A percentile compares a stretch with the other conserved stretches of the same genome.
These are phyloP conservation scores for Moesziomyces globuligerus DNA, from an alignment of 1,284 basidiomycete species.

Conservation along the genomic window DNA sequence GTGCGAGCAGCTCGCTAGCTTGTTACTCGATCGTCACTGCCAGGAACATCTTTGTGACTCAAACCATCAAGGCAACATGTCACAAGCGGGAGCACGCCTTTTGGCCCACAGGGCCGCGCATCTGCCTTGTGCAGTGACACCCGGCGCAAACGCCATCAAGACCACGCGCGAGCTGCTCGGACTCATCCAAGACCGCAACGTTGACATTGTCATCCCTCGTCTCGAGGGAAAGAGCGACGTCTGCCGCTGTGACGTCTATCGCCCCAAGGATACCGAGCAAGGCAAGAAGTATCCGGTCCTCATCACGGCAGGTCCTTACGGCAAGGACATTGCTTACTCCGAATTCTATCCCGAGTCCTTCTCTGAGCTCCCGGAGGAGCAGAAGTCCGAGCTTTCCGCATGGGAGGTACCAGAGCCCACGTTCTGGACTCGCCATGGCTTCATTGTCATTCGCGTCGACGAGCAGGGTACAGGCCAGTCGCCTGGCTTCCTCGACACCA, in stretches of 20 bases:
- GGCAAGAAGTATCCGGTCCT: slow-evolving; percentile 57
- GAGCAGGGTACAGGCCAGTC: slow-evolving; percentile 64
- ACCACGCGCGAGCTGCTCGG: slow-evolving; percentile 8
- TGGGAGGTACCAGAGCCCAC: slow-evolving; percentile 67
- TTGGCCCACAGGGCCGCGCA: slow-evolving; percentile 14
- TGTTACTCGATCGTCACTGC: neutral
- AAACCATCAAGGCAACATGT: neutral
- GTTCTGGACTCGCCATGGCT: slow-evolving; percentile 66
- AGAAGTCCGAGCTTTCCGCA: slow-evolving; percentile 60
- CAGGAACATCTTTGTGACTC: neutral
- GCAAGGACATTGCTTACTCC: slow-evolving; percentile 64
- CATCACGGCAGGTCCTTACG: slow-evolving; percentile 65
- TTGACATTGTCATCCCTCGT: slow-evolving; percentile 65
- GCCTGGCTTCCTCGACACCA: slow-evolving; percentile 65
- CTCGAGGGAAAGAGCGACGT: slow-evolving; percentile 54
- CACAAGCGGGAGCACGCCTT: slow-evolving; percentile 17
- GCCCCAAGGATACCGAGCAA: slow-evolving; percentile 40
- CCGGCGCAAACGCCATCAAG: slow-evolving; percentile 29
- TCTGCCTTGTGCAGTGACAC: slow-evolving; percentile 12
- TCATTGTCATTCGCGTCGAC: slow-evolving; percentile 65
- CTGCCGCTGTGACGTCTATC: slow-evolving; percentile 62
- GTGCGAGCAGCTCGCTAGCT: neutral
- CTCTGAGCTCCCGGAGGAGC: slow-evolving; percentile 61
- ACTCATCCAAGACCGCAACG: slow-evolving; percentile 54
- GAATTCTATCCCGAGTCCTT: slow-evolving; percentile 59